phyloP scores from a whole-genome alignment of 257 asterid species.

The Solanum acaule region DNA sequence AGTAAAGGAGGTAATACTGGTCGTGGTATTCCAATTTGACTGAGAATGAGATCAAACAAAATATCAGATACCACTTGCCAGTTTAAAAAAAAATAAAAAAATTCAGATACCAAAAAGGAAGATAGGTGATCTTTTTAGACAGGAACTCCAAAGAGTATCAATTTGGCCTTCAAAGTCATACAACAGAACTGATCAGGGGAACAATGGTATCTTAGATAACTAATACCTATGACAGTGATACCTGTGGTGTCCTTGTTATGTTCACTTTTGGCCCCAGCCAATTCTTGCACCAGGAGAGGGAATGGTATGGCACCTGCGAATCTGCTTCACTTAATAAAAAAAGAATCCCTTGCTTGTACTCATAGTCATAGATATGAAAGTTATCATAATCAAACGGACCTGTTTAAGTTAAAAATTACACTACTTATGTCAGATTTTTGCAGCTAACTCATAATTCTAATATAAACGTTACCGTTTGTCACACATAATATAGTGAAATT shows the following conservation, averaged over 20 bases:
- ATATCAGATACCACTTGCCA: neutral
- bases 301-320: slow-evolving; percentile 83
- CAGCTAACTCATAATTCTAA: neutral
- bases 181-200: neutral
- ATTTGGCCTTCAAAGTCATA: neutral
- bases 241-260: slow-evolving; percentile 99
- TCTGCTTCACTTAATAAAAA: slow-evolving; percentile 7
- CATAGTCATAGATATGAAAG: neutral
- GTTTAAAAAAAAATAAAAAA: neutral
- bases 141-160: neutral
- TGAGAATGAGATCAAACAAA: neutral
- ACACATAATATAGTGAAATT: neutral
- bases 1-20: neutral
- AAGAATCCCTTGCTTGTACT: neutral
- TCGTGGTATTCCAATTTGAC: neutral
- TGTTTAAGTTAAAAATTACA: neutral
- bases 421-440: neutral
- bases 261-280: slow-evolving; percentile 93
- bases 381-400: neutral
- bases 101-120: neutral
- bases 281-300: slow-evolving; percentile 99
- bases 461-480: neutral
- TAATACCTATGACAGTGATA: neutral
- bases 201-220: neutral
- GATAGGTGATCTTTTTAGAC: neutral